Percentiles rank a stretch among this genome's conserved stretches.
Evolutionary conservation across 305 asterid genomes (phyloP).

Genomic region (Fraxinus baroniana): DNA sequence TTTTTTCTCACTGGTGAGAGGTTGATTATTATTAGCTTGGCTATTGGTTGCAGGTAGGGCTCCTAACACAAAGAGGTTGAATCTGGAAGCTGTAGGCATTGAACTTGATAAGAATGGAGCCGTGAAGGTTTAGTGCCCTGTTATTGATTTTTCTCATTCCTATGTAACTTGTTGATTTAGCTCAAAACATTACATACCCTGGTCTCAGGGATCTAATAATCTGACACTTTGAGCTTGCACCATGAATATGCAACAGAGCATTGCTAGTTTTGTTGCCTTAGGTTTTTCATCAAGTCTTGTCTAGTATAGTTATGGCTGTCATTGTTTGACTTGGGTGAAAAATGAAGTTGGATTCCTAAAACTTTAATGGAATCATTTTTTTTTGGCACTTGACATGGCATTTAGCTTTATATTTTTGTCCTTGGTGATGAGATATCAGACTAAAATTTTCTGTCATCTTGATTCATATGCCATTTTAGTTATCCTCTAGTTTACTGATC

Average conservation of each 20-base stretch:
- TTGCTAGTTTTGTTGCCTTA: background rate
- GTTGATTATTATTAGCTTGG: conserved; percentile 7
- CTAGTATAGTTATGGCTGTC: background rate
- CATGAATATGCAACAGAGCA: background rate
- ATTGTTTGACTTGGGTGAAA: background rate
- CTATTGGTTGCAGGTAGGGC: conserved; percentile 64
- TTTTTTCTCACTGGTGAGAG: background rate
- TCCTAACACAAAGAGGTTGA: conserved; percentile 87
- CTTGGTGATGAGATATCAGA: background rate
- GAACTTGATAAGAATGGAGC: conserved; percentile 76
- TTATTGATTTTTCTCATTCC: background rate
- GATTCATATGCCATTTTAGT: background rate
- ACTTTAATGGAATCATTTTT: background rate
- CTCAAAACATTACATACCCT: background rate
- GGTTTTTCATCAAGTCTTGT: background rate
- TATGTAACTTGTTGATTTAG: background rate
- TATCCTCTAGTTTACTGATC: background rate
- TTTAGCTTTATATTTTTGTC: background rate
- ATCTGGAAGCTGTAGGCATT: conserved; percentile 83
- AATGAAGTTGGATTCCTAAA: background rate
- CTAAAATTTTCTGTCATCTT: background rate
- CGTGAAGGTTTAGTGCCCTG: conserved; percentile 51
- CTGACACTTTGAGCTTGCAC: background rate
- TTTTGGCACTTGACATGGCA: background rate
- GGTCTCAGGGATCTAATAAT: background rate